A percentile compares a stretch with the other conserved stretches of the same genome.
Evolutionary conservation across 805 yeast species (phyloP).

Genomic region (Suhomyces kilbournensis): DNA sequence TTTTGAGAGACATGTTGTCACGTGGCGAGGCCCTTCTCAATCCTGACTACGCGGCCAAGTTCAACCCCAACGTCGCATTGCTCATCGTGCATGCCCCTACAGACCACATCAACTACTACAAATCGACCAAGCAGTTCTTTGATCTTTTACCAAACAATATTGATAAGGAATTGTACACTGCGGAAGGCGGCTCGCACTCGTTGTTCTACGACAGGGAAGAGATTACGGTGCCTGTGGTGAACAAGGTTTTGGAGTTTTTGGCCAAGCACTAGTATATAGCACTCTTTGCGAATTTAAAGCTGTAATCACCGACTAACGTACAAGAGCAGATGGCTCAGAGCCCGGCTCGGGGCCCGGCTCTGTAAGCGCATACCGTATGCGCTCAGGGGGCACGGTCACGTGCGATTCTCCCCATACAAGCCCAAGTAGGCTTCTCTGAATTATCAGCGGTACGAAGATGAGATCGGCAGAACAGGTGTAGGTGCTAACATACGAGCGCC

Average conservation of each 20-base stretch:
- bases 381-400: neutral
- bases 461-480: neutral
- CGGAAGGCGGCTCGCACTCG: conserved; percentile 42
- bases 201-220: conserved; percentile 47
- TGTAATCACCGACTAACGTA: too few relatives aligned
- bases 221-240: conserved; percentile 31
- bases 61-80: conserved; percentile 44
- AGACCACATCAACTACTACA: conserved; percentile 59
- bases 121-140: conserved; percentile 45
- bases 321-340: too few relatives aligned
- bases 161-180: conserved; percentile 26
- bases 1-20: conserved; percentile 57
- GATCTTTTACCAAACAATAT: conserved; percentile 27
- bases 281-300: too few relatives aligned
- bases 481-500: neutral
- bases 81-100: conserved; percentile 58
- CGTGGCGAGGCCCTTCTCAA: conserved; percentile 56
- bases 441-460: neutral
- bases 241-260: conserved; percentile 40
- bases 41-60: conserved; percentile 32
- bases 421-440: neutral
- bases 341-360: too few relatives aligned
- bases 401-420: neutral
- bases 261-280: neutral
- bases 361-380: neutral